phyloP scores from a whole-genome alignment of 768 basidiomycete species.

The Auriscalpium microsporum region DNA sequence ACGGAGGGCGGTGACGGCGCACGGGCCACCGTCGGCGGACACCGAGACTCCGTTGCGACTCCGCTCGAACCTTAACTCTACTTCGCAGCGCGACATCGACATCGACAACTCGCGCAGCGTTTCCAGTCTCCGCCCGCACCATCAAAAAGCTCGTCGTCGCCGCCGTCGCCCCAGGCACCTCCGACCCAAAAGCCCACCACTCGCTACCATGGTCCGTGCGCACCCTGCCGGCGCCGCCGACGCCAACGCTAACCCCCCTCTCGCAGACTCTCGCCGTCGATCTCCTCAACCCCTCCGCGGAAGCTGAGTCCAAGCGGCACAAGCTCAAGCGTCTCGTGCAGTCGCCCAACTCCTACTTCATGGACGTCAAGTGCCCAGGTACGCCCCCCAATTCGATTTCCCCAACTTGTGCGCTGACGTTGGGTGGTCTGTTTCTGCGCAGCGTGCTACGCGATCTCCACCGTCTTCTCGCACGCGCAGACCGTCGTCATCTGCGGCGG shows the following conservation, averaged over 20 bases:
- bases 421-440: background rate
- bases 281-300: conserved; percentile 90
- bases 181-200: background rate
- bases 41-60: background rate
- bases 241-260: background rate
- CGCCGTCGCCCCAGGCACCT: background rate
- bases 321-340: conserved; percentile 99
- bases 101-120: background rate
- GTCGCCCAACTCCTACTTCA: conserved; percentile 97
- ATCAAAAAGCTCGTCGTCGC: conserved; percentile 2
- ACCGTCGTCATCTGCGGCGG: conserved; percentile 91
- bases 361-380: conserved; percentile 99
- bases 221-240: background rate
- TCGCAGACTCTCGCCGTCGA: conserved; percentile 89
- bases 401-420: background rate
- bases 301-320: conserved; percentile 83
- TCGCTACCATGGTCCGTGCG: background rate
- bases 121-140: background rate
- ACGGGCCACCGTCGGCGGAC: background rate
- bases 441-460: conserved; percentile 94
- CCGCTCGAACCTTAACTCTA: conserved; percentile 16
- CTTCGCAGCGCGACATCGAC: conserved; percentile 3
- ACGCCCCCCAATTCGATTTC: conserved; percentile 23
- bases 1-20: no score
- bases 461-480: conserved; percentile 99